Conservation (phyloP, 805 yeast species). For the Kregervanrija fluxuum region DNA sequence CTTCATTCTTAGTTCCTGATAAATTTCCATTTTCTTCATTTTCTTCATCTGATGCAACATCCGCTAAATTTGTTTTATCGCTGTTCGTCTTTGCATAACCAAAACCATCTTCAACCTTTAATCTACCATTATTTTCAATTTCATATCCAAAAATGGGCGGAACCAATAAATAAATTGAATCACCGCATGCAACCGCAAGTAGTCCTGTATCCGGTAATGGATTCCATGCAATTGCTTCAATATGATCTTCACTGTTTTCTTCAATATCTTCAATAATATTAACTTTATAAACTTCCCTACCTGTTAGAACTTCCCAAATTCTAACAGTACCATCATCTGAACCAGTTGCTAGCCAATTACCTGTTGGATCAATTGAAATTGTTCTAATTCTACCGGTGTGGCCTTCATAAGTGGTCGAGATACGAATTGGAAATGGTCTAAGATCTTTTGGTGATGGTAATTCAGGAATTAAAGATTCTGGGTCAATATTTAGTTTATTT, state of each 20-base stretch:
- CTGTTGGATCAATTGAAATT: slow-evolving; percentile 78
- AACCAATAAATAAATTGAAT: slow-evolving; percentile 64
- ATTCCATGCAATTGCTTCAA: slow-evolving; percentile 84
- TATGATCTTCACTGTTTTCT: slow-evolving; percentile 61
- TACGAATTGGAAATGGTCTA: slow-evolving; percentile 91
- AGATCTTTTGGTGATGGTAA: slow-evolving; percentile 94
- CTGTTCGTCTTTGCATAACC: slow-evolving; percentile 54
- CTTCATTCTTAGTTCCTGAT: slow-evolving; percentile 35
- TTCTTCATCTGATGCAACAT: slow-evolving; percentile 34
- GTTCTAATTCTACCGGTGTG: slow-evolving; percentile 80
- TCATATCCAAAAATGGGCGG: slow-evolving; percentile 92
- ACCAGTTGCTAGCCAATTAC: slow-evolving; percentile 95
- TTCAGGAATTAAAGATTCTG: slow-evolving; percentile 92
- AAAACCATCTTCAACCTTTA: slow-evolving; percentile 83
- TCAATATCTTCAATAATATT: slow-evolving; percentile 38
- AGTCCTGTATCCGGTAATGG: slow-evolving; percentile 72
- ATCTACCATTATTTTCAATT: slow-evolving; percentile 72
- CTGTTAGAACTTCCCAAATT: slow-evolving; percentile 95
- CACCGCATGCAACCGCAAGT: slow-evolving; percentile 80
- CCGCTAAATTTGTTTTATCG: slow-evolving; percentile 19
- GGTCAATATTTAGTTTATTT: slow-evolving; percentile 86
- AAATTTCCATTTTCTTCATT: slow-evolving; percentile 30
- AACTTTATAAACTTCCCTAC: slow-evolving; percentile 81
- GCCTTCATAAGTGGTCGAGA: slow-evolving; percentile 79
- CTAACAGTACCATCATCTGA: slow-evolving; percentile 94